These are phyloP conservation scores for Themeda triandra DNA, from an alignment of 176 grass and related monocot species.

Conservation along the genomic window DNA sequence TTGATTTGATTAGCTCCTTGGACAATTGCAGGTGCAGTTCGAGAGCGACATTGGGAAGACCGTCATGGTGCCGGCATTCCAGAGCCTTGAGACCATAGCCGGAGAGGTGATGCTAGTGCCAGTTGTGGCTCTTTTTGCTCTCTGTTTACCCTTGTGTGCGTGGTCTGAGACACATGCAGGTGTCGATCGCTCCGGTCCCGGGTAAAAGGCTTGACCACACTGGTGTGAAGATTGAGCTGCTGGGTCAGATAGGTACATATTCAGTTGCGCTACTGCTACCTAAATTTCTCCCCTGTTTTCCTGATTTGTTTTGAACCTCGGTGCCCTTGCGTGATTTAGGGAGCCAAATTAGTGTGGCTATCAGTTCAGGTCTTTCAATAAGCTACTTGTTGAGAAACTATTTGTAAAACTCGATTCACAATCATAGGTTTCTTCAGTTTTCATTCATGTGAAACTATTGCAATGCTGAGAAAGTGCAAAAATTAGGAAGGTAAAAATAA, in stretches of 20 bases:
- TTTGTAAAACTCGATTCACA: neutral
- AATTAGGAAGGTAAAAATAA: neutral
- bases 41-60: slow-evolving; percentile 92
- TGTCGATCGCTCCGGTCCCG: slow-evolving; percentile 70
- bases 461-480: neutral
- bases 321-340: neutral
- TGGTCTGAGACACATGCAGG: slow-evolving; percentile 37
- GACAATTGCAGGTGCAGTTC: slow-evolving; percentile 47
- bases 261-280: neutral
- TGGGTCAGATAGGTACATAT: slow-evolving; percentile 81
- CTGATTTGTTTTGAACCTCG: neutral
- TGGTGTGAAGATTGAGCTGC: slow-evolving; percentile 83
- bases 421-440: too few relatives aligned
- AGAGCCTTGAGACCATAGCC: slow-evolving; percentile 79
- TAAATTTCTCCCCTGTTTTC: neutral
- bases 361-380: neutral
- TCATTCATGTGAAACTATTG: neutral
- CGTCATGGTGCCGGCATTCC: slow-evolving; percentile 71
- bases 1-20: neutral
- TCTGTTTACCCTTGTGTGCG: neutral
- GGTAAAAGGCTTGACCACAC: slow-evolving; percentile 89
- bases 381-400: neutral
- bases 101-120: slow-evolving; percentile 62
- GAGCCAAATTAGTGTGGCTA: neutral
- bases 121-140: neutral